Evolutionary conservation across 129 eudicot genomes (phyloP), one percentile per base, ranked within the genome.

Genomic region (Flaveria sonorensis): DNA sequence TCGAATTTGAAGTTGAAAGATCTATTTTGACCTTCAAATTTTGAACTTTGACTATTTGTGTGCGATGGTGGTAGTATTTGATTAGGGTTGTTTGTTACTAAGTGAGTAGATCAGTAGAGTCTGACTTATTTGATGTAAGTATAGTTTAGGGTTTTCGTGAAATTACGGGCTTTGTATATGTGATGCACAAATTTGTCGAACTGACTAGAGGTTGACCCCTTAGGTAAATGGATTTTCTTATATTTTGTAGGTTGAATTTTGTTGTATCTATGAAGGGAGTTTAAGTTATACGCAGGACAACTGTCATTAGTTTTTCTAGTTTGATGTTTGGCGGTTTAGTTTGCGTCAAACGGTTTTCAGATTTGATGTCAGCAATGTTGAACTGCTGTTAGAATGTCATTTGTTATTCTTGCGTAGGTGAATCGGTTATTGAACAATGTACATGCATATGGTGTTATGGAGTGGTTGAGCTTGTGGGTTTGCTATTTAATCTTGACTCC

Each of bases 1-100:
- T 78, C 3, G 24, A 47, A 71, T 71, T 62, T 72, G 59, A 48
- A 71, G 83, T 39, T 62, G 15, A 67, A 71, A 16, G 10, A 53
- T 23, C 18, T 50, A 21, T 14, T 14, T 62, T 73, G 83, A 73
- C 79, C 30, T 64, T 80, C 2, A 19, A 64, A 65, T 24, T 15
- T 80, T 68, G 39, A 16, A 18, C 69, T 51, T 55, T 65, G 59
- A 72, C 79, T 65, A 52, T 42, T 6, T 65, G 7, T 72, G 46
- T 51, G 60, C 28, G 46, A 52, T 42, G 57, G 43, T 60, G 16
- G 50, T 70, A 59, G 53, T 32, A 19, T 19, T 19, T 48, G 66
- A 65, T 32, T n/a, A 75, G 14, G 21, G 14, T 7, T 75, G 50
- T 47, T 28, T 12, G 40, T 21, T 56, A 20, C 42, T 39, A 32